Conservation (phyloP, 2,329 filamentous ascomycete genomes). For the Aspergillus cejpii region DNA sequence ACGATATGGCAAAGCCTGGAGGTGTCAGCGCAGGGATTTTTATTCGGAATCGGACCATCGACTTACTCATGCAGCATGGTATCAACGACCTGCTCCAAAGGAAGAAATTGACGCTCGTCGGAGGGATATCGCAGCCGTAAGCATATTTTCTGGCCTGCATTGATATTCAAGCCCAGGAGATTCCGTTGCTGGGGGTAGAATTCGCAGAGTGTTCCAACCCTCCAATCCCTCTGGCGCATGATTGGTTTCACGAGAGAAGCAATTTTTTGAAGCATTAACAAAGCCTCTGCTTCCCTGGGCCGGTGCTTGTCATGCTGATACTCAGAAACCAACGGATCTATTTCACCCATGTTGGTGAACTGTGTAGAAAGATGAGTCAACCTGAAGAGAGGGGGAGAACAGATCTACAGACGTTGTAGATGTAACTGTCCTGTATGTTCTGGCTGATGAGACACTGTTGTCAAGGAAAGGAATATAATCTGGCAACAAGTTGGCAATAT, state of each 20-base stretch:
- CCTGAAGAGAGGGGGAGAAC: not conserved
- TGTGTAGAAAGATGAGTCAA: not conserved
- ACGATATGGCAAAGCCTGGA: slow-evolving; percentile 69
- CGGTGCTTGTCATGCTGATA: slow-evolving; percentile 50
- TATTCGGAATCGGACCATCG: not conserved
- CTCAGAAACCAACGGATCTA: slow-evolving; percentile 45
- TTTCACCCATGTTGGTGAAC: slow-evolving; percentile 35
- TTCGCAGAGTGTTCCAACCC: slow-evolving; percentile 69
- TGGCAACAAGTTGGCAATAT: not conserved
- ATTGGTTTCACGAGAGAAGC: slow-evolving; percentile 89
- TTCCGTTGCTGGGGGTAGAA: slow-evolving; percentile 72
- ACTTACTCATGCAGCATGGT: slow-evolving; percentile 82
- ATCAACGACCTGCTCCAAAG: slow-evolving; percentile 72
- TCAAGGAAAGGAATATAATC: not conserved
- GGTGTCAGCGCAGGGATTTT: slow-evolving; percentile 9
- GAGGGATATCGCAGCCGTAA: slow-evolving; percentile 70
- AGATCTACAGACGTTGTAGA: too few relatives aligned
- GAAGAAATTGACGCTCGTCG: slow-evolving; percentile 70
- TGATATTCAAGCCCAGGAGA: slow-evolving; percentile 74
- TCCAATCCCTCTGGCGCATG: slow-evolving; percentile 81
- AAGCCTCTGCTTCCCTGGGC: slow-evolving; percentile 46
- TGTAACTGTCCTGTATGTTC: not conserved
- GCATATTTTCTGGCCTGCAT: slow-evolving; percentile 70
- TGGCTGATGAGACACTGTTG: not conserved
- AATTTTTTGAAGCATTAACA: slow-evolving; percentile 64